Conservation (phyloP, 257 asterid species). For the Solanum lignicaule region DNA sequence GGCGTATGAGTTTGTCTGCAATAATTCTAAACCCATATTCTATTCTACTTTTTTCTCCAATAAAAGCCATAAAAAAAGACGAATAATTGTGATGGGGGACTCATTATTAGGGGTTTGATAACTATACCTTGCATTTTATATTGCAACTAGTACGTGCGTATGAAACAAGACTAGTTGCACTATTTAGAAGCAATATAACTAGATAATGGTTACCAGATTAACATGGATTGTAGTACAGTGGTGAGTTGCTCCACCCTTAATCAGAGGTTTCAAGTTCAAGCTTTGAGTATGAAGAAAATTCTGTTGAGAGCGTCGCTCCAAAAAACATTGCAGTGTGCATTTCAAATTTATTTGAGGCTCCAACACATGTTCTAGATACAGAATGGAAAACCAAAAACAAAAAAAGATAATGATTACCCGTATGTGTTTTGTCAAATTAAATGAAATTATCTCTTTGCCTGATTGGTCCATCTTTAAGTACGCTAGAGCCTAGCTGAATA, state of each 20-base stretch:
- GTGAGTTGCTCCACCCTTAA: rapidly evolving
- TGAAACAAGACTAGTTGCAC: too few species aligned
- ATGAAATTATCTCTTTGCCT: neutral
- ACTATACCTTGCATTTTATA: neutral
- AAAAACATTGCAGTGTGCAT: rapidly evolving
- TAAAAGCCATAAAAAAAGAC: neutral
- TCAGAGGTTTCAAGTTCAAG: rapidly evolving
- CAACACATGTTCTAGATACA: too few species aligned
- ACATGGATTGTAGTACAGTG: too few species aligned
- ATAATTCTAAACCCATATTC: neutral
- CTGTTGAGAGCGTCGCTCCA: too few species aligned
- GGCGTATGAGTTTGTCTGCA: neutral
- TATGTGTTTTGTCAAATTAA: neutral
- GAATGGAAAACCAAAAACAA: too few species aligned
- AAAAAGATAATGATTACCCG: too few species aligned
- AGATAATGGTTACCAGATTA: neutral
- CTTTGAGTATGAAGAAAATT: too few species aligned
- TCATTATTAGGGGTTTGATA: neutral
- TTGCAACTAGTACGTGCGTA: neutral
- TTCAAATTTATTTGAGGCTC: rapidly evolving
- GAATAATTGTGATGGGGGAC: neutral
- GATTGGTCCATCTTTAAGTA: neutral
- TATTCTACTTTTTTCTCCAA: neutral
- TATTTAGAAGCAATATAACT: neutral
- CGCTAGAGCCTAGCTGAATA: neutral